A percentile compares a stretch with the other conserved stretches of the same genome.
phyloP scores from a whole-genome alignment of 768 basidiomycete genomes.

The Cubamyces lactineus region DNA sequence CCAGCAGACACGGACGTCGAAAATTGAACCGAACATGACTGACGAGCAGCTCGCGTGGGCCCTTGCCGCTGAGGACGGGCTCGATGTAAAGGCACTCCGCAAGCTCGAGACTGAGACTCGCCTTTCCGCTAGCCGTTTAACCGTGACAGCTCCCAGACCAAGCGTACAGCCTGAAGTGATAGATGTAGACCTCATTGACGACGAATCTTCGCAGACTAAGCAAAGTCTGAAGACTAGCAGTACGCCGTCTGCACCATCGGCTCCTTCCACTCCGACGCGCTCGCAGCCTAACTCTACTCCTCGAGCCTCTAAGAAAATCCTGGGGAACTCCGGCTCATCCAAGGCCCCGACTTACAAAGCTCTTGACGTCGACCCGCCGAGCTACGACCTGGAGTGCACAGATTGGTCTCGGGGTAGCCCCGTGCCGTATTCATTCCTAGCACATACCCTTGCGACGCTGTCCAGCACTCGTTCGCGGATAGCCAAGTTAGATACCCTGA shows the following conservation, averaged over 20 bases:
- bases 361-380: constrained; percentile 53
- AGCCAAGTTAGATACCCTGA: constrained; percentile 65
- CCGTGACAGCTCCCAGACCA: not conserved
- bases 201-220: constrained; percentile 14
- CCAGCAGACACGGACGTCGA: constrained; percentile 1
- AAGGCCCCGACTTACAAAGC: constrained; percentile 30
- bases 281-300: not conserved
- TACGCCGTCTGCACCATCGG: not conserved
- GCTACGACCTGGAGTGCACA: constrained; percentile 46
- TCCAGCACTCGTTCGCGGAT: constrained; percentile 75
- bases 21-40: not conserved
- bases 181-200: constrained; percentile 39
- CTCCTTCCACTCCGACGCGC: not conserved
- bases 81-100: constrained; percentile 28
- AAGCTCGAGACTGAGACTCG: constrained; percentile 22
- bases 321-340: constrained; percentile 7
- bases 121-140: not conserved
- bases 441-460: constrained; percentile 61
- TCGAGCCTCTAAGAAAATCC: constrained; percentile 4
- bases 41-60: constrained; percentile 30
- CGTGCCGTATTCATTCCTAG: constrained; percentile 74
- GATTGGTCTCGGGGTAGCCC: constrained; percentile 45
- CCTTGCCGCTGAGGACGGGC: constrained; percentile 30
- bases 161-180: constrained; percentile 30
- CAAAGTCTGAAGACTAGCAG: constrained; percentile 1